Percentiles rank a stretch among this genome's conserved stretches.
Conservation (phyloP, 371 early-diverging fungal genomes). For the Rhizopus stolonifer region DNA sequence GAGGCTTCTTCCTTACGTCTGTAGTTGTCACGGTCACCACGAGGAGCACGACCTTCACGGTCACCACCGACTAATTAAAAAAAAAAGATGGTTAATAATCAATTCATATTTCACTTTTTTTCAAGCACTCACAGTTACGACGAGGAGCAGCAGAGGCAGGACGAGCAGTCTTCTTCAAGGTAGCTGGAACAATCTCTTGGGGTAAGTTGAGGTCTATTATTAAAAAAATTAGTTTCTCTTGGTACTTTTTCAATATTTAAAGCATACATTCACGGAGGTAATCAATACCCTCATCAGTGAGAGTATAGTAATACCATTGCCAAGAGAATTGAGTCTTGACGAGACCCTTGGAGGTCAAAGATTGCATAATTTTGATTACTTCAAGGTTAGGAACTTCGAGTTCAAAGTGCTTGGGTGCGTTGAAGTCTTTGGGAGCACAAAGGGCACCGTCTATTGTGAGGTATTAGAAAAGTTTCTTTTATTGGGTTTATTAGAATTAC, state of each 20-base stretch:
- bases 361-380: constrained; percentile 98
- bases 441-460: constrained; percentile 84
- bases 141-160: constrained; percentile 63
- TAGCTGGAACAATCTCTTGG: constrained; percentile 93
- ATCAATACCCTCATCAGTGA: constrained; percentile 96
- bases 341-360: constrained; percentile 89
- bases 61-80: constrained; percentile 34
- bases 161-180: constrained; percentile 90
- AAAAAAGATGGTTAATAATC: not conserved
- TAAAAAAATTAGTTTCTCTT: constrained; percentile 1
- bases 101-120: not conserved
- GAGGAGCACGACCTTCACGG: constrained; percentile 59
- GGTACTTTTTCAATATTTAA: not conserved
- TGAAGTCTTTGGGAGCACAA: constrained; percentile 98
- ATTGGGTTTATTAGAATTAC: constrained; percentile 28
- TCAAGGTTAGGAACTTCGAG: constrained; percentile 96
- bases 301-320: constrained; percentile 99
- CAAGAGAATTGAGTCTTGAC: constrained; percentile 98
- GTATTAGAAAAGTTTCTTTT: not conserved
- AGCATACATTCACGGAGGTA: constrained; percentile 87
- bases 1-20: constrained; percentile 90
- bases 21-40: constrained; percentile 80
- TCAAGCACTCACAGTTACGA: constrained; percentile 51
- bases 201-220: constrained; percentile 87
- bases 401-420: constrained; percentile 90